phyloP scores from a whole-genome alignment of 768 basidiomycete genomes.

The Suillus fuscotomentosus region DNA sequence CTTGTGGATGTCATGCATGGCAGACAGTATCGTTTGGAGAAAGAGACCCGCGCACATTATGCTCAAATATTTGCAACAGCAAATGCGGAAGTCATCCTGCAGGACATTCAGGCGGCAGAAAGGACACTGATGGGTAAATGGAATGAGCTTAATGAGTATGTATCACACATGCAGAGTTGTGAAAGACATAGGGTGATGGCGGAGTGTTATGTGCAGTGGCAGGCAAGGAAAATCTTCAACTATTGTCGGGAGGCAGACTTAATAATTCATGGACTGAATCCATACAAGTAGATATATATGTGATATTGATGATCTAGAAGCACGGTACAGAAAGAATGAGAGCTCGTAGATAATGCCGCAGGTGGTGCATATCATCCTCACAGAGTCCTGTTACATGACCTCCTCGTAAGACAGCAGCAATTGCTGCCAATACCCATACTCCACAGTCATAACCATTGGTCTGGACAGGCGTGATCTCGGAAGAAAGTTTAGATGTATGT shows the following conservation, averaged over 20 bases:
- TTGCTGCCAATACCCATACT: slow-evolving; percentile 23
- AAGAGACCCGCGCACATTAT: background rate
- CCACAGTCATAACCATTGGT: slow-evolving; percentile 22
- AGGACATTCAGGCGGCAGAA: background rate
- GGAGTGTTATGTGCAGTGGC: slow-evolving; percentile 2
- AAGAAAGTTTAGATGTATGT: background rate
- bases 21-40: background rate
- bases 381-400: slow-evolving; percentile 8
- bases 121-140: background rate
- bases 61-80: background rate
- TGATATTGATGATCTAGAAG: background rate
- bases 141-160: background rate
- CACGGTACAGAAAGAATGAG: slow-evolving; percentile 5
- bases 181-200: slow-evolving; percentile 3
- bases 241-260: background rate
- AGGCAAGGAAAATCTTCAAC: background rate
- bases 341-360: slow-evolving; percentile 11
- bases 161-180: background rate
- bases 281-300: background rate
- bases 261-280: background rate
- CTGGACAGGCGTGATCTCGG: slow-evolving; percentile 9
- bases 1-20: slow-evolving; percentile 6
- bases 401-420: slow-evolving; percentile 18
- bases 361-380: slow-evolving; percentile 16
- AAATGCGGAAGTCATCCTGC: background rate